Evolutionary conservation across 805 yeast genomes (phyloP).

Genomic region (Wickerhamia fluorescens): DNA sequence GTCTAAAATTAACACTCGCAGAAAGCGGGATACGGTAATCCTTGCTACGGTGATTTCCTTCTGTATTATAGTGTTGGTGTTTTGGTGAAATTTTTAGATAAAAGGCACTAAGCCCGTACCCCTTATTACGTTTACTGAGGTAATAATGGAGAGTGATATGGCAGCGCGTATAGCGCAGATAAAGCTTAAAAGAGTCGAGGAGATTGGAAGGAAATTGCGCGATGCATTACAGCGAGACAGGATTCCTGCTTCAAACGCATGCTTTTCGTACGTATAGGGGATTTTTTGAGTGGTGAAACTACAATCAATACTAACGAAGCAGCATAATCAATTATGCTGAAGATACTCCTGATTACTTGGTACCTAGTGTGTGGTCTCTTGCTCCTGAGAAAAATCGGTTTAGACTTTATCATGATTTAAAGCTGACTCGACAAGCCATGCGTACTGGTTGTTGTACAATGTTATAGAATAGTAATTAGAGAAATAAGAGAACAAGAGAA

Average conservation of each 20-base stretch:
- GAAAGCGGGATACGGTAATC: slow-evolving; percentile 82
- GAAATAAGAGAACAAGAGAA: too few species aligned
- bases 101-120: too few species aligned
- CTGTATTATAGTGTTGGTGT: slow-evolving; percentile 63
- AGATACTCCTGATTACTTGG: slow-evolving; percentile 39
- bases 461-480: too few species aligned
- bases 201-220: slow-evolving; percentile 40
- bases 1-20: slow-evolving; percentile 76
- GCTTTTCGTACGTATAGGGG: slow-evolving; percentile 3
- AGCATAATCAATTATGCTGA: slow-evolving; percentile 31
- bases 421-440: background rate
- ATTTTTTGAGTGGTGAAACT: background rate
- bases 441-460: too few species aligned
- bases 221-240: slow-evolving; percentile 48
- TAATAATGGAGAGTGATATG: slow-evolving; percentile 9
- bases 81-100: slow-evolving; percentile 2
- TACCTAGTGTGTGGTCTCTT: slow-evolving; percentile 38
- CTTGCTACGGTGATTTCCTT: slow-evolving; percentile 64
- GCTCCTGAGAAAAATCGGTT: slow-evolving; percentile 29
- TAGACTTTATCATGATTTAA: background rate
- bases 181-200: slow-evolving; percentile 35
- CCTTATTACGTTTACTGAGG: background rate
- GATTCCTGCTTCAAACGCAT: slow-evolving; percentile 14
- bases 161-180: slow-evolving; percentile 41
- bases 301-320: background rate